These are phyloP conservation scores for Irpex rosettiformis DNA, from an alignment of 1,284 basidiomycete species.

Conservation along the genomic window DNA sequence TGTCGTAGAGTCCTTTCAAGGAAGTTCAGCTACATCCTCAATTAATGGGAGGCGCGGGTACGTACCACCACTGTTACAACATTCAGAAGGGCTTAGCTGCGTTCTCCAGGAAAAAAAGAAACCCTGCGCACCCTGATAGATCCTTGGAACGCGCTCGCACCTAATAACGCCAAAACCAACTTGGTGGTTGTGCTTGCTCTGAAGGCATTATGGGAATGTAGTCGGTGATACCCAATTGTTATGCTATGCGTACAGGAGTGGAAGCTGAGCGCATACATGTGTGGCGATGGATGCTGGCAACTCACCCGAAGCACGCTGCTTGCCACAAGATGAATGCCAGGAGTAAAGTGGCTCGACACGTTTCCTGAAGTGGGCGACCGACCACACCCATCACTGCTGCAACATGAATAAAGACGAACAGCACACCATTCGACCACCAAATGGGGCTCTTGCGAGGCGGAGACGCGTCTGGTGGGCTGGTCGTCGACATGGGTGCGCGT, in stretches of 20 bases:
- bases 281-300: constrained; percentile 7
- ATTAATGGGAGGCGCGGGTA: not conserved
- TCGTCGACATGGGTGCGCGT: not conserved
- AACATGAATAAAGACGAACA: constrained; percentile 64
- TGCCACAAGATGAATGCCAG: constrained; percentile 65
- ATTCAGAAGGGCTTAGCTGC: not conserved
- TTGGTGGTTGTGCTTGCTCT: constrained; percentile 55
- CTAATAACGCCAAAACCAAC: constrained; percentile 57
- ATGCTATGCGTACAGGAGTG: constrained; percentile 39
- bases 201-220: constrained; percentile 75
- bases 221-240: constrained; percentile 73
- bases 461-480: not conserved
- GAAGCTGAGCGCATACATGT: constrained; percentile 1
- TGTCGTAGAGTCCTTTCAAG: constrained; percentile 65
- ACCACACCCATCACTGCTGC: constrained; percentile 54
- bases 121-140: constrained; percentile 44
- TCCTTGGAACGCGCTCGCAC: constrained; percentile 68
- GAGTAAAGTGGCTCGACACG: constrained; percentile 45
- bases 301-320: constrained; percentile 67
- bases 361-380: constrained; percentile 43
- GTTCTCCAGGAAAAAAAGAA: not conserved
- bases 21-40: not conserved
- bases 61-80: constrained; percentile 44
- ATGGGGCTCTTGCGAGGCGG: constrained; percentile 28
- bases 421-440: constrained; percentile 69